Evolutionary conservation across 1,284 basidiomycete genomes (phyloP), one percentile per base, ranked within the genome.

Genomic region (Malassezia dermatis): DNA sequence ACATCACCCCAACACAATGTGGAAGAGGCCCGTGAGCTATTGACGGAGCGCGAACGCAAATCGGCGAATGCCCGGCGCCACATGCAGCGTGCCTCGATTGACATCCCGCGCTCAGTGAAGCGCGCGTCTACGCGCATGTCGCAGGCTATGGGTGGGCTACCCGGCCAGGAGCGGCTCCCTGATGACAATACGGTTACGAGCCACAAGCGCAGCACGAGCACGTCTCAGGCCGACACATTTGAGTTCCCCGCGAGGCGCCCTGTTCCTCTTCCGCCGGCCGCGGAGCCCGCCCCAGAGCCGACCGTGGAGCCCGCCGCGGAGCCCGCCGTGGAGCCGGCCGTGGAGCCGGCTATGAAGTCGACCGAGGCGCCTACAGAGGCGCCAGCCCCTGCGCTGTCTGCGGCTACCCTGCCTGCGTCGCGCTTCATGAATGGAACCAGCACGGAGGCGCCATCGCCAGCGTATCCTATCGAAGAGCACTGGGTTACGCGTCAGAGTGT

Each of bases 51-150:
- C n/a, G 55, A 51, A 34, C 49, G 50, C 21, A 31, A 47, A 23
- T 42, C 26, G 12, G 49, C 49, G 0, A 21, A 41, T 13, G 43
- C 35, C 6, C 55, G 55, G 4, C 55, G 55, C 30, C 49, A 51
- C 35, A 41, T 27, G 26, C 55, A 51, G 21, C 55, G 55, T 11
- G 55, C 55, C 8, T 57, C 55, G 24, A 46, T 57, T n/a, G 55
- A 57, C 11, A 44, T 57, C 19, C 55, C 55, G 2, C 31, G 50
- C 24, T 57, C 55, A 1, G 55, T 57, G 23, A 51, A 51, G 19
- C 47, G 44, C 30, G 55, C 55, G 7, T 57, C 55, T 12, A 35
- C 43, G 8, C 55, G 55, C 27, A 57, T 57, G 23, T 39, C 27
- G 15, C 34, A 45, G 28, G 49, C 26, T 17, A 32, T 56, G 17